Evolutionary conservation across 108 stramenopile species (phyloP), one percentile per base, ranked within the genome.

Genomic region (Nitzschia sp.): DNA sequence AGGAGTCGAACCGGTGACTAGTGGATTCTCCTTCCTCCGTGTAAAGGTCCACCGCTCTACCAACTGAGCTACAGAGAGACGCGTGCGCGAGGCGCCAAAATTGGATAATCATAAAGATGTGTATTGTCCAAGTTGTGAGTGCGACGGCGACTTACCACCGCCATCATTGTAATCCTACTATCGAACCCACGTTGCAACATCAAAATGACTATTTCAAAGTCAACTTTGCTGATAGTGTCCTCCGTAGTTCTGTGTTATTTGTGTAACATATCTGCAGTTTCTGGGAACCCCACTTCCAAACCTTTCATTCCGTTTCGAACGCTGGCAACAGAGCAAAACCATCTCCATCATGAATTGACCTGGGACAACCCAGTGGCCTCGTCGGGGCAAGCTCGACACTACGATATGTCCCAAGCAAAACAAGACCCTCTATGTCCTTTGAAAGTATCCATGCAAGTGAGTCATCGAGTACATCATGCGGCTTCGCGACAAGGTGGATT

Each of bases 301-400:
- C 85, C 88, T n/a, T 92, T 87, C 71, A 87, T 92, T 34, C 79
- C 86, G 54, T 92, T 83, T 65, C 86, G 88, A n/a, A 89, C 86
- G 5, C 63, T 75, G 41, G 86, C 88, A 17, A 83, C 75, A 43
- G 86, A 92, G 63, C 87, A 91, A 17, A 11, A 52, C 7, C 9
- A 39, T 41, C 10, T 61, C 0, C 43, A 68, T 20, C 73, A 75
- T 25, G 24, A 7, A 0, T 41, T 63, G 40, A 25, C 26, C 40
- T 71, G 63, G 56, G 14, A 61, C 6, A 42, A 63, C 25, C 34
- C 63, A 3, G 24, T 43, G 12, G 38, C 24, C 15, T 44, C 17
- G 19, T 34, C n/a, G 41, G 39, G n/a, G 42, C 37, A 63, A 69
- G 24, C 62, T 24, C 53, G 51, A 46, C 37, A 38, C 0, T 68